Percentiles rank a stretch among this genome's conserved stretches.
Evolutionary conservation across 305 asterid species (phyloP).

Genomic region (Solanum hybrid): DNA sequence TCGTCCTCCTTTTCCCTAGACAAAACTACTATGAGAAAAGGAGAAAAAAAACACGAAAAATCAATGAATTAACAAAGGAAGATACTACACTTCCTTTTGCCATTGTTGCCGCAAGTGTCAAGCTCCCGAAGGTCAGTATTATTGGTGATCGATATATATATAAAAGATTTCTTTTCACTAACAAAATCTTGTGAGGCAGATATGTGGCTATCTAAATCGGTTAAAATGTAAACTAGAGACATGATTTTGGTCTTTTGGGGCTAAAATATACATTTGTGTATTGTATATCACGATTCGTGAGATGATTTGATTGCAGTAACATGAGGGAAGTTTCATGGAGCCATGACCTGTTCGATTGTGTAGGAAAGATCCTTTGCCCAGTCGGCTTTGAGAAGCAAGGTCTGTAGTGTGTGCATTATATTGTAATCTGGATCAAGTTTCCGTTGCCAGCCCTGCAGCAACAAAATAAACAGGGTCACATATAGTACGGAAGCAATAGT

Average conservation of each 20-base stretch:
- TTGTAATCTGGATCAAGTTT: slow-evolving; percentile 93
- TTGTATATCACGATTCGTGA: not conserved
- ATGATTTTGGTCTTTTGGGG: not conserved
- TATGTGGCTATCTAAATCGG: not conserved
- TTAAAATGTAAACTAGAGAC: slow-evolving; percentile 1
- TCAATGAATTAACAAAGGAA: not conserved
- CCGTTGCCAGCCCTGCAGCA: slow-evolving; percentile 84
- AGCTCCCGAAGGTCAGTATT: slow-evolving; percentile 1
- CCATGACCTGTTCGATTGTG: slow-evolving; percentile 93
- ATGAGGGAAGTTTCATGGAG: slow-evolving; percentile 36
- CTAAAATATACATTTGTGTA: slow-evolving; percentile 1
- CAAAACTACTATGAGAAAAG: not conserved
- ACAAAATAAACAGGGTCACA: not conserved
- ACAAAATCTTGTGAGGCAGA: slow-evolving; percentile 7
- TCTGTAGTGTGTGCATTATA: slow-evolving; percentile 73
- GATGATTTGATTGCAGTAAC: not conserved
- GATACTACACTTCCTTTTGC: not conserved
- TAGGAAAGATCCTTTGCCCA: slow-evolving; percentile 89
- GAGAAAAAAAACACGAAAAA: not conserved
- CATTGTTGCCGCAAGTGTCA: not conserved
- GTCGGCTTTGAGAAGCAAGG: slow-evolving; percentile 70
- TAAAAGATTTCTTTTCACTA: not conserved
- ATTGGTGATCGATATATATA: not conserved
- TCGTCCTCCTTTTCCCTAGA: not conserved
- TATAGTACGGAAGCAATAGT: not conserved